Conservation (phyloP, 2,329 filamentous ascomycete genomes). For the Botrytis galanthina region DNA sequence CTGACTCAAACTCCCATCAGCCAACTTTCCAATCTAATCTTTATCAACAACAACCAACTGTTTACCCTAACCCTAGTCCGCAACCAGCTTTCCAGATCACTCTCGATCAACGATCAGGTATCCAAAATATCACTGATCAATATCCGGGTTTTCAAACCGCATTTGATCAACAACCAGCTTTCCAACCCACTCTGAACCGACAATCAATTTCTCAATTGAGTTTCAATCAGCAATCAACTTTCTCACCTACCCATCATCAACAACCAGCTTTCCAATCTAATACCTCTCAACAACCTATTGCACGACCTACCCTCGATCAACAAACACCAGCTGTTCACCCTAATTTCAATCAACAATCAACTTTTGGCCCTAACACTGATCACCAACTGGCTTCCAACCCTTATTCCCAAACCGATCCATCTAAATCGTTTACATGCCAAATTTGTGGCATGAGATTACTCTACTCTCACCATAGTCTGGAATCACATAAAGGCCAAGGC, state of each 20-base stretch:
- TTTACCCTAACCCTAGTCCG: too few relatives aligned
- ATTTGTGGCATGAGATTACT: background rate
- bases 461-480: too few relatives aligned
- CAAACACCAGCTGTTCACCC: background rate
- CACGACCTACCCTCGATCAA: background rate
- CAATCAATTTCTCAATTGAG: background rate
- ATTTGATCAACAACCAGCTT: background rate
- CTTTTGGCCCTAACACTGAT: background rate
- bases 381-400: background rate
- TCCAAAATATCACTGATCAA: background rate
- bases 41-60: background rate
- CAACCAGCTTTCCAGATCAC: background rate
- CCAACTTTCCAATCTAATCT: background rate
- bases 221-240: background rate
- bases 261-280: background rate
- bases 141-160: too few relatives aligned
- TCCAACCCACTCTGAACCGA: background rate
- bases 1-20: background rate
- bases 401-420: background rate
- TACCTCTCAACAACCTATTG: background rate
- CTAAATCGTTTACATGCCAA: fast-evolving
- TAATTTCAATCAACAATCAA: background rate
- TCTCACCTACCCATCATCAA: background rate
- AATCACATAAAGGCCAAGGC: background rate
- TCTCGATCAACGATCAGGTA: background rate